phyloP scores from a whole-genome alignment of 495 filamentous ascomycete genomes.

The Entonaema liquescens region DNA sequence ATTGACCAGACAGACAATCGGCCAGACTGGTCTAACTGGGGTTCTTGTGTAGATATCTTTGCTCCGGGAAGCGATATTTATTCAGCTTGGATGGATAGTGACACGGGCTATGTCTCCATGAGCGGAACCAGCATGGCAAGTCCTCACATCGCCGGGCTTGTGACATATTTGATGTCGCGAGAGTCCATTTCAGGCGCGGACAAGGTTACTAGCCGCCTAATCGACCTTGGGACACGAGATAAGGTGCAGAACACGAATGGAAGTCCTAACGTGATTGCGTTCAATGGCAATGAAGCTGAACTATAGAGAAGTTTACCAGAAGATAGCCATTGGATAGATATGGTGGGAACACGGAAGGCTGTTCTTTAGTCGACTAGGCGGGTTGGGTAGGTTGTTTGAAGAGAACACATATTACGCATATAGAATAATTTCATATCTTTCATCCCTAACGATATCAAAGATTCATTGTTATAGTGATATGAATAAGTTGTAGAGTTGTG shows the following conservation, averaged over 20 bases:
- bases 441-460: neutral
- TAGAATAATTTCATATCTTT: neutral
- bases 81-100: conserved; percentile 51
- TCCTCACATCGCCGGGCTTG: conserved; percentile 55
- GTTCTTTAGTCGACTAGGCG: neutral
- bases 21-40: conserved; percentile 58
- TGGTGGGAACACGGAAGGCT: too few relatives aligned
- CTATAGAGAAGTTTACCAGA: conserved; percentile 13
- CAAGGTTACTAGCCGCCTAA: conserved; percentile 13
- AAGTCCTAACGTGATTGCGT: conserved; percentile 33
- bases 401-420: neutral
- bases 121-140: conserved; percentile 56
- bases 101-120: conserved; percentile 51
- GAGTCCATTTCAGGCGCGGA: conserved; percentile 24
- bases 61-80: conserved; percentile 35
- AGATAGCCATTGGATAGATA: neutral
- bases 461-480: neutral
- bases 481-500: neutral
- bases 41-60: conserved; percentile 51
- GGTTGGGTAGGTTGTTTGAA: neutral
- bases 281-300: conserved; percentile 36
- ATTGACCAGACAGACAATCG: conserved; percentile 43
- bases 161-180: conserved; percentile 50
- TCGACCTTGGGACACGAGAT: conserved; percentile 17
- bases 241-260: conserved; percentile 33